phyloP scores from a whole-genome alignment of 1,284 basidiomycete species.

The Schizopora paradoxa region DNA sequence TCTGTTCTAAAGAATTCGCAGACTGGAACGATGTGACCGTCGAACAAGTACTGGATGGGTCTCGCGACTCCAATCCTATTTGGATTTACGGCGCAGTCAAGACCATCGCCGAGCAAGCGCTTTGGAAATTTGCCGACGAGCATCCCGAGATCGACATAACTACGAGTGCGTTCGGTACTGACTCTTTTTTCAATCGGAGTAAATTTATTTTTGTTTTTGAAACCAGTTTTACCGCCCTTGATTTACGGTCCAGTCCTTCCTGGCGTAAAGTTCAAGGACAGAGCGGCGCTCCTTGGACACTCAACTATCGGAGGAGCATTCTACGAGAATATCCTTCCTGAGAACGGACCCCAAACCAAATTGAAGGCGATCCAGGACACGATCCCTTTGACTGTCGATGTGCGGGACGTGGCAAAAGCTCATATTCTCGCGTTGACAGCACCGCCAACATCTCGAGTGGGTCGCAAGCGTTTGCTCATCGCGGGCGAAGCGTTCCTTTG shows the following conservation, averaged over 20 bases:
- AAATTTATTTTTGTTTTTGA: not conserved
- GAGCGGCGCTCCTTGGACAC: not conserved
- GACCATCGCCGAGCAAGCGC: slow-evolving; percentile 31
- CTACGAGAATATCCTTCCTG: not conserved
- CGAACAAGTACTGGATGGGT: slow-evolving; percentile 1
- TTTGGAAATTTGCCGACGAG: slow-evolving; percentile 32
- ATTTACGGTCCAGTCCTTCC: not conserved
- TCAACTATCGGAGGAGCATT: not conserved
- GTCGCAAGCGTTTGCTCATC: slow-evolving; percentile 30
- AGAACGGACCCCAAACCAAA: slow-evolving; percentile 11
- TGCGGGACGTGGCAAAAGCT: slow-evolving; percentile 34
- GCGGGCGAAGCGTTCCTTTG: slow-evolving; percentile 27
- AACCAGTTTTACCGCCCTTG: slow-evolving; percentile 3
- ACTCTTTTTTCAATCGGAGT: not conserved
- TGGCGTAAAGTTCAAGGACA: not conserved
- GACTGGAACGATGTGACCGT: not conserved
- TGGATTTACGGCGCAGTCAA: slow-evolving; percentile 32
- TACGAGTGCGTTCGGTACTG: slow-evolving; percentile 21
- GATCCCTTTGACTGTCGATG: slow-evolving; percentile 28
- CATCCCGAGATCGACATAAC: slow-evolving; percentile 32
- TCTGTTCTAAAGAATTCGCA: not conserved
- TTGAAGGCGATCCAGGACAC: no score
- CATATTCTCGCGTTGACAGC: slow-evolving; percentile 31
- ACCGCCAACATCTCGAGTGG: slow-evolving; percentile 1
- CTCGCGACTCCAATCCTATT: not conserved